phyloP scores from a whole-genome alignment of 345 rosid species.

The Laguncularia racemosa region DNA sequence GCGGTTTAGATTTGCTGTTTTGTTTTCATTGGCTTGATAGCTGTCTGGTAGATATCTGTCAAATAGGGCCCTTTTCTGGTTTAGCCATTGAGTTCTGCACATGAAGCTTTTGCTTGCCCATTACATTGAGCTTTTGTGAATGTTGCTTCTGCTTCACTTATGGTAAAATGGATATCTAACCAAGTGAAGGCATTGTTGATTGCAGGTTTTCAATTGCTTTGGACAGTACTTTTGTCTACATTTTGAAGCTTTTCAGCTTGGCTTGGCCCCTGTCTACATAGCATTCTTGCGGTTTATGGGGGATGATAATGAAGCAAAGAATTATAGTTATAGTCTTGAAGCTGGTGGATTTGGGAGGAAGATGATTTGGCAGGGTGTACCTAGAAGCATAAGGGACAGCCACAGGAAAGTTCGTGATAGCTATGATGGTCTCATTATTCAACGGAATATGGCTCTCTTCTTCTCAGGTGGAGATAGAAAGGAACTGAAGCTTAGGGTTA shows the following conservation, averaged over 20 bases:
- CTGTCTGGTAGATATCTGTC: too few species aligned
- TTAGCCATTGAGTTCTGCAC: too few species aligned
- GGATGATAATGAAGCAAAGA: constrained; percentile 77
- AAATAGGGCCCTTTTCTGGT: too few species aligned
- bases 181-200: background rate
- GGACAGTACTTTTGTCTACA: constrained; percentile 90
- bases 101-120: too few species aligned
- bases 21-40: too few species aligned
- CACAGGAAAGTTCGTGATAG: constrained; percentile 86
- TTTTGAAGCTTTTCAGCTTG: constrained; percentile 90
- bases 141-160: background rate
- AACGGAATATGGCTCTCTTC: constrained; percentile 73
- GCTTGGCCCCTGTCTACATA: constrained; percentile 79
- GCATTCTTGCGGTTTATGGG: constrained; percentile 93
- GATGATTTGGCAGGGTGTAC: constrained; percentile 80
- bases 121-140: background rate
- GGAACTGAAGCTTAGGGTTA: constrained; percentile 75
- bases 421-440: constrained; percentile 76
- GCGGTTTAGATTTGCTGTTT: too few species aligned
- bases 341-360: constrained; percentile 74
- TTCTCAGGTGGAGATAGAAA: constrained; percentile 77
- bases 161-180: background rate
- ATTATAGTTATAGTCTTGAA: constrained; percentile 76
- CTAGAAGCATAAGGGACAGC: constrained; percentile 81
- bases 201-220: constrained; percentile 84